These are phyloP conservation scores for Letharia lupina DNA, from an alignment of 495 filamentous ascomycete species.

Conservation along the genomic window DNA sequence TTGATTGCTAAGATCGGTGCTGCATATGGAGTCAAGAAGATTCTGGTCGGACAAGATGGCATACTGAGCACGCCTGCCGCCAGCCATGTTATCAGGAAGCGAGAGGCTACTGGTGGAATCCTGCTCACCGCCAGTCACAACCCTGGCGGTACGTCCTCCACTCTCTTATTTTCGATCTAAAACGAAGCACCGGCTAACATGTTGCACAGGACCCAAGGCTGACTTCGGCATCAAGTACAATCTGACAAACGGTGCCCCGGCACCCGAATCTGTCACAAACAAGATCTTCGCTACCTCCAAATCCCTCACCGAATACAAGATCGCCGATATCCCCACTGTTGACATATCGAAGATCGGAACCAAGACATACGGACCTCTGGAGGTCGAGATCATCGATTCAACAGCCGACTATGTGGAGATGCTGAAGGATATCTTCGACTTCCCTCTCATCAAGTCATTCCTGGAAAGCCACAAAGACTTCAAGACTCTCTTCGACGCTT, in stretches of 20 bases:
- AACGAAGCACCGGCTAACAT: background rate
- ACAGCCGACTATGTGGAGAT: conserved; percentile 85
- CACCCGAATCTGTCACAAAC: conserved; percentile 91
- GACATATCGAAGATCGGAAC: conserved; percentile 78
- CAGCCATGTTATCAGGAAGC: conserved; percentile 87
- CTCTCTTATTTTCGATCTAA: background rate
- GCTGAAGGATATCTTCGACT: conserved; percentile 98
- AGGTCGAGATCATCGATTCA: conserved; percentile 92
- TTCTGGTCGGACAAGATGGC: conserved; percentile 89
- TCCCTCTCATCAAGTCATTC: conserved; percentile 88
- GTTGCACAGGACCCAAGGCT: conserved; percentile 63
- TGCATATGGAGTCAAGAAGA: conserved; percentile 98
- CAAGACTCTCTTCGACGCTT: conserved; percentile 92
- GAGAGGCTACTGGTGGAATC: conserved; percentile 91
- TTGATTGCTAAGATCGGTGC: conserved; percentile 94
- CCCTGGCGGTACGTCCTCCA: conserved; percentile 71
- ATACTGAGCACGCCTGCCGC: conserved; percentile 94
- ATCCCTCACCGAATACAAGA: conserved; percentile 82
- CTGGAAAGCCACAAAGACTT: conserved; percentile 77
- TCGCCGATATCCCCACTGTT: conserved; percentile 74
- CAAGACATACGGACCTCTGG: conserved; percentile 71
- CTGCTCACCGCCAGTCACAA: conserved; percentile 96
- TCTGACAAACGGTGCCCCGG: conserved; percentile 87
- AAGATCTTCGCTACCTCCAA: conserved; percentile 92
- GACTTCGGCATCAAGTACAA: conserved; percentile 99